These are phyloP conservation scores for Venturia effusa DNA, from an alignment of 2,329 filamentous ascomycete species.

Conservation along the genomic window DNA sequence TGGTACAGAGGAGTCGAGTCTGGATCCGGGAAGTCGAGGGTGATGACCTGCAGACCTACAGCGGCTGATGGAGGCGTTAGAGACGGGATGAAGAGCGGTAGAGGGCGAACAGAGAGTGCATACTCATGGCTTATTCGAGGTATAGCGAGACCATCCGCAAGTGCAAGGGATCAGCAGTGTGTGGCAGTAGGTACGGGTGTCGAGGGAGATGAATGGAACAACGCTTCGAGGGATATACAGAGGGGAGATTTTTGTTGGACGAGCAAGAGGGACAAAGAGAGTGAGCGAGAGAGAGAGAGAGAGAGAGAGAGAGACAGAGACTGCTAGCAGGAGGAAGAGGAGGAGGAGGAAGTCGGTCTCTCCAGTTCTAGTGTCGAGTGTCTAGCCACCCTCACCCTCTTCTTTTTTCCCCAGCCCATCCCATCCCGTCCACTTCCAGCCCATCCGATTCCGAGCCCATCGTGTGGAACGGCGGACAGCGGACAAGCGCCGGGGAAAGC, in stretches of 20 bases:
- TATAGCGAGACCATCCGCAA: neutral
- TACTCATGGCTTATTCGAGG: constrained; percentile 1
- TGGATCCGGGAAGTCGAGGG: constrained; percentile 21
- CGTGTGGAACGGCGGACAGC: neutral
- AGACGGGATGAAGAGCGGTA: constrained; percentile 11
- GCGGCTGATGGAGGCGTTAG: constrained; percentile 17
- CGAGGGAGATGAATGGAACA: neutral
- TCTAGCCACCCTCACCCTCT: neutral
- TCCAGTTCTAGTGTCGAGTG: neutral
- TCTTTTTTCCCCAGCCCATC: neutral
- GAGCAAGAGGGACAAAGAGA: too few species aligned
- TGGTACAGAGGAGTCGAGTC: constrained; percentile 10
- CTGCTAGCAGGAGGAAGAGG: too few species aligned
- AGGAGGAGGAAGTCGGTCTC: too few species aligned
- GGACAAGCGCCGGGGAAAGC: neutral
- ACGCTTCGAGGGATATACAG: neutral
- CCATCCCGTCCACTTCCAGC: neutral
- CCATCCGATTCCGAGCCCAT: neutral
- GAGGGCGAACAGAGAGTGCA: neutral
- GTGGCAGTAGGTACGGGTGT: neutral
- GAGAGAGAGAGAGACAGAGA: neutral
- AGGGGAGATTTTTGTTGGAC: too few species aligned
- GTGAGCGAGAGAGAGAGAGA: neutral
- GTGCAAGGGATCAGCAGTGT: neutral
- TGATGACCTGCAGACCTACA: constrained; percentile 19